Evolutionary conservation across 306 rosid species (phyloP), one percentile per base, ranked within the genome.

Genomic region (Purshia tridentata): DNA sequence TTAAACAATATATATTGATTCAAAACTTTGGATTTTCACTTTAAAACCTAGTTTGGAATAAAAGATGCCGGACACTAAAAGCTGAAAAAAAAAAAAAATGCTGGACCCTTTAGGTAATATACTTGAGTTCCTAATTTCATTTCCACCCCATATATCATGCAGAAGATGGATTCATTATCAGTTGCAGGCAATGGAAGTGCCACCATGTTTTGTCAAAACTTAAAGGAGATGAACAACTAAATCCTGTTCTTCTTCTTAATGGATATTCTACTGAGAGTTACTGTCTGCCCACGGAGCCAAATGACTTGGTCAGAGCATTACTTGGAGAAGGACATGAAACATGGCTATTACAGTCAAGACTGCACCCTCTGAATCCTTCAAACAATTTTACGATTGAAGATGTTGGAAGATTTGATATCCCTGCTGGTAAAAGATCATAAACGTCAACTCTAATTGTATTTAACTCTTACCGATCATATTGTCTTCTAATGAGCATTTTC

Each of bases 161-260:
- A 81, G 81, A 81, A 61, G 84, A 72, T 66, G 84, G 81, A 65
- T 18, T 45, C 44, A 9, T n/a, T 19, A 76, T 81, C 67, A 51
- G 78, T 66, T 76, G 81, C 71, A 66, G 40, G 22, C 76, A 76
- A 39, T 76, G 79, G 74, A 81, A 56, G 45, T 52, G 75, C 63
- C 12, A 46, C 68, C 67, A 45, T 58, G 15, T 57, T 67, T 23
- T 72, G 54, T 67, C 62, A 15, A 42, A 22, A 13, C 51, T 65
- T 66, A 51, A 58, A 19, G 74, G 22, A 76, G 51, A 53, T 23
- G 62, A 65, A 52, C 66, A 65, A 59, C 71, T 6, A 29, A 50
- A 59, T 37, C 84, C 84, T 44, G 78, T 81, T 76, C 81, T 81
- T n/a, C 81, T 80, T 46, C 73, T 80, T 29, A 81, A 72, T 60